Evolutionary conservation across 257 asterid species (phyloP), one percentile per base, ranked within the genome.

Genomic region (Nicotiana noctiflora): DNA sequence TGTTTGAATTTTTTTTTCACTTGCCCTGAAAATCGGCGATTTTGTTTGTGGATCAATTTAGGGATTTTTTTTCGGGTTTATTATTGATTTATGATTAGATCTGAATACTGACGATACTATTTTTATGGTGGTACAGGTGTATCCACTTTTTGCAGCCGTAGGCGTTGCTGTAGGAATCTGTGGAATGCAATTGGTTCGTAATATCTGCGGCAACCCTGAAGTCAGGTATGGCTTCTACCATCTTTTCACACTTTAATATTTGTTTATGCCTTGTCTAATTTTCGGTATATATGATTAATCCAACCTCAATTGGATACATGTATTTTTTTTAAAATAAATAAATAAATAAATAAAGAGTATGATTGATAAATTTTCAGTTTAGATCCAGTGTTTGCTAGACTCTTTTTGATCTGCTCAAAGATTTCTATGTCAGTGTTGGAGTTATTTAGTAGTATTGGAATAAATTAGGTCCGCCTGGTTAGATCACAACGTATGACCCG

Each of bases 141-240:
- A 88, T 81, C 98, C 98, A 40, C 81, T 94, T 90, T 94, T 94
- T 83, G 96, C 94, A 8, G 91, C 97, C 27, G 93, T 90, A 63
- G 97, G 97, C 11, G 88, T 94, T 8, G 97, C 98, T 62, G 94
- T 94, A 52, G 98, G 97, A 52, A 91, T 93, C 70, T 94, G 98
- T 81, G 97, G 95, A 25, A 90, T 92, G 95, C 98, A 94, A 65
- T 86, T 93, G 94, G 80, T 95, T 76, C 97, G 97, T 52, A 95
- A 93, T 86, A 93, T 95, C 40, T 60, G 84, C 57, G 82, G 68
- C 53, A 95, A 95, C 52, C 98, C 99, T 62, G 97, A 95, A 93
- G 99, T 95, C 92, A 89, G 99, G 99, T 95, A 89, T 2, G 3
- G 2, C 11, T 4, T 15, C 17, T 32, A 31, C 8, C 37, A 8